Percentiles rank a stretch among this genome's conserved stretches.
Evolutionary conservation across 306 rosid species (phyloP).

Genomic region (Psophocarpus tetragonolobus): DNA sequence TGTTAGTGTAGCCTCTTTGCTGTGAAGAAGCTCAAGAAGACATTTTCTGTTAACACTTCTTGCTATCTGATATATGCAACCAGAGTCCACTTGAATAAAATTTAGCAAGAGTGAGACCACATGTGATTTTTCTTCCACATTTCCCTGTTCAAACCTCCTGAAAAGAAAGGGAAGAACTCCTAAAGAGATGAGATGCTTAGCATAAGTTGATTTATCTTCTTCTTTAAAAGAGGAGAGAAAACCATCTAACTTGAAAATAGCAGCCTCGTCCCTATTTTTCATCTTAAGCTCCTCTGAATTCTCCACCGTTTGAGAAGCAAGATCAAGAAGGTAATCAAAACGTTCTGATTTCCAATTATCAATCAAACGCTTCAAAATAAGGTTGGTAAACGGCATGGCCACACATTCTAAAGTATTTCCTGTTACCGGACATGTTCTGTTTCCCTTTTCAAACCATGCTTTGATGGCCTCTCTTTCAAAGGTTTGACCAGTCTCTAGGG

Average conservation of each 20-base stretch:
- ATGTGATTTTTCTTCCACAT: constrained; percentile 57
- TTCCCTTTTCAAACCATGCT: constrained; percentile 79
- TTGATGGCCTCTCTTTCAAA: constrained; percentile 67
- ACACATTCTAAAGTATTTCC: constrained; percentile 58
- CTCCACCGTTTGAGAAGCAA: constrained; percentile 47
- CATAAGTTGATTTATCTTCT: constrained; percentile 54
- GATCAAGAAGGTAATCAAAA: constrained; percentile 46
- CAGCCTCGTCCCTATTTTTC: constrained; percentile 41
- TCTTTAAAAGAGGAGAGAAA: constrained; percentile 51
- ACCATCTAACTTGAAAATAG: constrained; percentile 51
- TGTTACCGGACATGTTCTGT: constrained; percentile 73
- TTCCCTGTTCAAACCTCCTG: constrained; percentile 58
- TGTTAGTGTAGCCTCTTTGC: constrained; percentile 52
- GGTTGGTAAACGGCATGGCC: constrained; percentile 62
- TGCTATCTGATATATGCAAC: constrained; percentile 59
- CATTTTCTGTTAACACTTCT: constrained; percentile 50
- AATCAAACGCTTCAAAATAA: constrained; percentile 66
- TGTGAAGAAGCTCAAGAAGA: constrained; percentile 61
- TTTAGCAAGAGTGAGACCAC: constrained; percentile 45
- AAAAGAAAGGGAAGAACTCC: constrained; percentile 65
- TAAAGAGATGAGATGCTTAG: constrained; percentile 50
- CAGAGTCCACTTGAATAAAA: constrained; percentile 58
- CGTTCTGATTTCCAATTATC: constrained; percentile 70
- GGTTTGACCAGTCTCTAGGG: constrained; percentile 81
- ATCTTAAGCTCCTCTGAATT: constrained; percentile 34